Conservation (phyloP, 1,284 basidiomycete genomes). For the Irpex lacteus region DNA sequence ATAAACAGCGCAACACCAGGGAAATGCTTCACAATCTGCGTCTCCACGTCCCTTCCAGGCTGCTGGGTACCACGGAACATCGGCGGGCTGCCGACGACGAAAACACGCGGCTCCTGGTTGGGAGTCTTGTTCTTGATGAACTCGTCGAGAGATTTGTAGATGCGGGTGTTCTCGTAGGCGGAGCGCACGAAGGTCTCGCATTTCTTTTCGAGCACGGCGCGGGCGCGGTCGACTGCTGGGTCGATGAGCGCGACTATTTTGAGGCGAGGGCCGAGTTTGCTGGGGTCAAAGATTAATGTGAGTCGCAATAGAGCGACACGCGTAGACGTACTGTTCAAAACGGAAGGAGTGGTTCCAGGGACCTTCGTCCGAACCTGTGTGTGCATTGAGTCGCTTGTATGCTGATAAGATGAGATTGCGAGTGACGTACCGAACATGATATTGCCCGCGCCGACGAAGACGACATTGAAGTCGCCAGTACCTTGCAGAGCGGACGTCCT, state of each 20-base stretch:
- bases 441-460: slow-evolving; percentile 91
- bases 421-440: slow-evolving; percentile 81
- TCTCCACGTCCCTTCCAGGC: slow-evolving; percentile 85
- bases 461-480: slow-evolving; percentile 80
- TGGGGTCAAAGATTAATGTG: slow-evolving; percentile 29
- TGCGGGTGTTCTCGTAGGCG: slow-evolving; percentile 89
- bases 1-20: slow-evolving; percentile 91
- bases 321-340: slow-evolving; percentile 72
- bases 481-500: background rate
- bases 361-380: slow-evolving; percentile 75
- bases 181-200: slow-evolving; percentile 91
- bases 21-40: slow-evolving; percentile 87
- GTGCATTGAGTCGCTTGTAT: slow-evolving; percentile 1
- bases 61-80: slow-evolving; percentile 85
- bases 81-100: slow-evolving; percentile 91
- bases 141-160: slow-evolving; percentile 88
- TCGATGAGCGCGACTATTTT: slow-evolving; percentile 96
- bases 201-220: slow-evolving; percentile 84
- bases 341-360: slow-evolving; percentile 96
- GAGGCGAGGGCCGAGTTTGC: slow-evolving; percentile 94
- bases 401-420: background rate
- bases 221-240: slow-evolving; percentile 82
- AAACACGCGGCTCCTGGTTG: slow-evolving; percentile 63
- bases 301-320: background rate
- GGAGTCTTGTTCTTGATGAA: slow-evolving; percentile 72